A percentile compares a stretch with the other conserved stretches of the same genome.
Conservation (phyloP, 2,329 filamentous ascomycete genomes). For the Venturia nashicola region DNA sequence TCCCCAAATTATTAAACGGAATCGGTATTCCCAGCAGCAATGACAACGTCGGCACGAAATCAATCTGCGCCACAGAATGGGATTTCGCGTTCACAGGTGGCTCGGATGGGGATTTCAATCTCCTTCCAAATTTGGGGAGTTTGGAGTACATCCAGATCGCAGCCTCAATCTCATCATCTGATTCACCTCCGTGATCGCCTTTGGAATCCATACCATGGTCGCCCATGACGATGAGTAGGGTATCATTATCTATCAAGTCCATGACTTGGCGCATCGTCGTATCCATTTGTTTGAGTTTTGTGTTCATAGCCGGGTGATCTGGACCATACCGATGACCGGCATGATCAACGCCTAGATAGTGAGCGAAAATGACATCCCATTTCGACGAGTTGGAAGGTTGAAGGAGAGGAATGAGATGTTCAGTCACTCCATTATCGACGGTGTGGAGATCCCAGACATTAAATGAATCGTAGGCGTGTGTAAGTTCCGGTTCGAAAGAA, state of each 20-base stretch:
- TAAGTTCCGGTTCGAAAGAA: conserved; percentile 83
- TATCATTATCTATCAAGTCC: conserved; percentile 64
- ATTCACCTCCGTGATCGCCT: conserved; percentile 96
- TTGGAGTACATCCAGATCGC: conserved; percentile 99
- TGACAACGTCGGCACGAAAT: conserved; percentile 84
- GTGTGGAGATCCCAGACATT: conserved; percentile 98
- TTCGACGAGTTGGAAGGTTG: conserved; percentile 48
- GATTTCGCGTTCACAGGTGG: conserved; percentile 62
- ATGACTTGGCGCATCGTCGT: conserved; percentile 61
- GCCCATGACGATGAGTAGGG: conserved; percentile 90
- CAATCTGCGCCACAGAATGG: conserved; percentile 71
- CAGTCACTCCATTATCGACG: conserved; percentile 86
- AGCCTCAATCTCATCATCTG: conserved; percentile 87
- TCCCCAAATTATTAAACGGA: conserved; percentile 89
- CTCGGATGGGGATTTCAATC: conserved; percentile 43
- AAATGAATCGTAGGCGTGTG: conserved; percentile 86
- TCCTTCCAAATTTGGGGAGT: conserved; percentile 70
- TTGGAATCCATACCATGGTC: conserved; percentile 98
- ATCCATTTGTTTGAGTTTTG: conserved; percentile 89
- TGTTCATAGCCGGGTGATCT: conserved; percentile 80
- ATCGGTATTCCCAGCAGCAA: conserved; percentile 83
- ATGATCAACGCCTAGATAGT: conserved; percentile 92
- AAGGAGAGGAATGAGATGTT: conserved; percentile 79
- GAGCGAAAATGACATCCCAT: conserved; percentile 93
- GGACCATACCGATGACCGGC: conserved; percentile 94